Percentiles rank a stretch among this genome's conserved stretches.
phyloP scores from a whole-genome alignment of 2,329 filamentous ascomycete species.

The Colletotrichum liaoningense region DNA sequence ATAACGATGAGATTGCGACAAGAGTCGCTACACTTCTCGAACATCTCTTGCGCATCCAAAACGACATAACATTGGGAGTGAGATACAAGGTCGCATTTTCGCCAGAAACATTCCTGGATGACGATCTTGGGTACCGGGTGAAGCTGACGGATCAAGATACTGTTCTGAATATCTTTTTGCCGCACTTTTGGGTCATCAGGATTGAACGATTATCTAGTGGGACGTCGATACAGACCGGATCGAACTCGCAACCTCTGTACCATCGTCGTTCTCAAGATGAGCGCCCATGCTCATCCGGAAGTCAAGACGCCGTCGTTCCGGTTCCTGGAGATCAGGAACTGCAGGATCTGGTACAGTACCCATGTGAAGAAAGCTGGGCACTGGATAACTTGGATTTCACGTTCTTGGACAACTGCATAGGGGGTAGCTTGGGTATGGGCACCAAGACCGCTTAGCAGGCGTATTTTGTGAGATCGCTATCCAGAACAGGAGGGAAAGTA shows the following conservation, averaged over 20 bases:
- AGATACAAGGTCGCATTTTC: background rate
- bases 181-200: slow-evolving; percentile 18
- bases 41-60: slow-evolving; percentile 47
- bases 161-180: background rate
- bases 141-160: background rate
- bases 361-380: slow-evolving; percentile 4
- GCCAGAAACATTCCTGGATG: background rate
- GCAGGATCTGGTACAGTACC: background rate
- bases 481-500: background rate
- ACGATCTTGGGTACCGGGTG: slow-evolving; percentile 13
- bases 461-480: background rate
- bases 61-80: slow-evolving; percentile 38
- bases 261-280: background rate
- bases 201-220: background rate
- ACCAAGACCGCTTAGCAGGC: too few species aligned
- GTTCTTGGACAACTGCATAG: slow-evolving; percentile 19
- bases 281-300: background rate
- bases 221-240: background rate
- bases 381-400: slow-evolving; percentile 15
- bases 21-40: slow-evolving; percentile 45
- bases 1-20: slow-evolving; percentile 45
- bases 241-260: background rate
- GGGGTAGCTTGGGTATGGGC: background rate
- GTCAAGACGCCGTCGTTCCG: background rate
- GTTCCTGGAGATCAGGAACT: slow-evolving; percentile 40